Percentiles rank a stretch among this genome's conserved stretches.
Evolutionary conservation across 345 rosid species (phyloP).

Genomic region (Pseudoturritis turrita): DNA sequence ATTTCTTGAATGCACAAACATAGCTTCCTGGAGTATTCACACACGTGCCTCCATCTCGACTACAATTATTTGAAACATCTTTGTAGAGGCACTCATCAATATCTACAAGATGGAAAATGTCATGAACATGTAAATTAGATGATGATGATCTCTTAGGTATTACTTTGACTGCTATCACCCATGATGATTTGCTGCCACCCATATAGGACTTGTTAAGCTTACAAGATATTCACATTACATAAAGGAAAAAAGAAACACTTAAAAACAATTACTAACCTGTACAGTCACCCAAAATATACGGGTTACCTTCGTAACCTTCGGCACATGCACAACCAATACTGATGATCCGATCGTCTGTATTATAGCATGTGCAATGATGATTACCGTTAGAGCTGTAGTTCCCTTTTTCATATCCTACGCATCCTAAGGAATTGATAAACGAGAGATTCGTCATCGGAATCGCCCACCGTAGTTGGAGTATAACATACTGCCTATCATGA

Average conservation of each 20-base stretch:
- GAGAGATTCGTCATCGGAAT: background rate
- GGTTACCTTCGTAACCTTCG: constrained; percentile 27
- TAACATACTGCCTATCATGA: background rate
- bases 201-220: too few relatives aligned
- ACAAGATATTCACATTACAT: too few relatives aligned
- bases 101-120: background rate
- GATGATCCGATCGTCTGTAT: too few relatives aligned
- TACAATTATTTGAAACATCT: background rate
- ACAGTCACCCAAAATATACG: constrained; percentile 17
- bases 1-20: background rate
- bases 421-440: background rate
- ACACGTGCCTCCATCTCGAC: background rate
- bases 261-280: constrained; percentile 16
- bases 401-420: too few relatives aligned
- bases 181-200: too few relatives aligned
- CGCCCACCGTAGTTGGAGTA: constrained; percentile 19
- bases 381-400: too few relatives aligned
- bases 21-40: background rate
- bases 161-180: too few relatives aligned
- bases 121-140: background rate
- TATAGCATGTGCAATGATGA: too few relatives aligned
- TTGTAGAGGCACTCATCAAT: constrained; percentile 6
- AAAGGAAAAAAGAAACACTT: too few relatives aligned
- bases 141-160: too few relatives aligned
- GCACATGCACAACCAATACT: background rate